Evolutionary conservation across 768 basidiomycete species (phyloP).

Genomic region (Serendipita sp.): DNA sequence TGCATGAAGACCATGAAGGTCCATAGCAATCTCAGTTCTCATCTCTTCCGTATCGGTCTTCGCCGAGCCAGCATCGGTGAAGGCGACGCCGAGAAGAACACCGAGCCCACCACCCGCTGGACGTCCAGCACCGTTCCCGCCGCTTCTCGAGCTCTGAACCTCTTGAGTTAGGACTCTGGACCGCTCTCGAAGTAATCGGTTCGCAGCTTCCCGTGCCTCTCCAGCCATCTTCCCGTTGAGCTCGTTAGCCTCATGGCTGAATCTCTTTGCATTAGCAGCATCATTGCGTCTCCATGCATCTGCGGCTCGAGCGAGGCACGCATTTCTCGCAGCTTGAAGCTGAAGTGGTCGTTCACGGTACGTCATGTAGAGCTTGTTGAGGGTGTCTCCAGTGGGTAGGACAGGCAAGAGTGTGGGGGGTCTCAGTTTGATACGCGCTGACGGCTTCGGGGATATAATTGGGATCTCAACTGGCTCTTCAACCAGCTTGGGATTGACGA

Average conservation of each 20-base stretch:
- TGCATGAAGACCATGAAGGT: constrained; percentile 86
- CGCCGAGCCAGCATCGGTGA: constrained; percentile 26
- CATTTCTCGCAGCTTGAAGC: constrained; percentile 85
- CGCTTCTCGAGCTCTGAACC: constrained; percentile 66
- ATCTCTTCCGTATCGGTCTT: constrained; percentile 59
- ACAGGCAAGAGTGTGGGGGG: constrained; percentile 77
- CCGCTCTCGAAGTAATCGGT: constrained; percentile 71
- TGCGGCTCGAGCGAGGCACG: constrained; percentile 84
- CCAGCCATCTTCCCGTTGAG: constrained; percentile 78
- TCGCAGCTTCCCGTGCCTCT: constrained; percentile 76
- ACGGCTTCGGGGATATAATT: constrained; percentile 27
- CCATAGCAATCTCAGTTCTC: constrained; percentile 70
- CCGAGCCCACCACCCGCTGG: constrained; percentile 68
- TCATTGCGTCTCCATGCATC: constrained; percentile 94
- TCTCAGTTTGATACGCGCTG: constrained; percentile 70
- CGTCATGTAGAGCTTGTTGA: constrained; percentile 72
- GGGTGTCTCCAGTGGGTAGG: constrained; percentile 63
- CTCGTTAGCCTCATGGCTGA: constrained; percentile 86
- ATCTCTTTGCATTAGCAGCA: constrained; percentile 87
- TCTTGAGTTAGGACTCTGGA: constrained; percentile 59
- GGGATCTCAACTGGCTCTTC: background rate
- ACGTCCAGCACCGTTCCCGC: constrained; percentile 43
- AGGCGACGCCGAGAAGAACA: constrained; percentile 54
- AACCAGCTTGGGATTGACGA: background rate
- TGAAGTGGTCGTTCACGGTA: constrained; percentile 81